Evolutionary conservation across 192 early-diverging fungal species (phyloP).

Genomic region (Diversispora epigaea): DNA sequence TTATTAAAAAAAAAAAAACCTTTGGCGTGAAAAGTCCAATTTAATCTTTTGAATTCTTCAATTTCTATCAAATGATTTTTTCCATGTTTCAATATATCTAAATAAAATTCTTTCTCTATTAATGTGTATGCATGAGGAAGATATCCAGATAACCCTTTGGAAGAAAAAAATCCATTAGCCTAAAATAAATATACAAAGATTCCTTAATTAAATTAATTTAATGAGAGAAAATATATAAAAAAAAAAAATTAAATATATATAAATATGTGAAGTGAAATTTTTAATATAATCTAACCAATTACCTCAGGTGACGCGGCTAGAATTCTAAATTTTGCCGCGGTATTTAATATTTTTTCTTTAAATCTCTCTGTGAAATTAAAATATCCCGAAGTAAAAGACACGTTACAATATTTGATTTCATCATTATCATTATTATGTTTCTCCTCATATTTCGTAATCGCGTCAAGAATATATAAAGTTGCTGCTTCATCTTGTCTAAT

Average conservation of each 20-base stretch:
- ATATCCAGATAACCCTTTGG: slow-evolving; percentile 80
- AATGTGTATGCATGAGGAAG: slow-evolving; percentile 90
- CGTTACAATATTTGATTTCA: slow-evolving; percentile 50
- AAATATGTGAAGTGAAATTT: background rate
- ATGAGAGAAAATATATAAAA: background rate
- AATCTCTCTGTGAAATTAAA: slow-evolving; percentile 84
- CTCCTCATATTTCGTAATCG: slow-evolving; percentile 39
- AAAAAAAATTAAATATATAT: background rate
- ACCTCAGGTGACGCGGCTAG: slow-evolving; percentile 85
- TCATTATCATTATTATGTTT: slow-evolving; percentile 5
- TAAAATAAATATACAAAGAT: slow-evolving; percentile 27
- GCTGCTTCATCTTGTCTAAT: slow-evolving; percentile 76
- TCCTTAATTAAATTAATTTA: too few relatives aligned
- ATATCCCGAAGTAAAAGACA: slow-evolving; percentile 85
- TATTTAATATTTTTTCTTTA: slow-evolving; percentile 60
- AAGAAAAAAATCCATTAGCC: slow-evolving; percentile 92
- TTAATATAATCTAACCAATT: slow-evolving; percentile 2
- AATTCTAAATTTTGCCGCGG: slow-evolving; percentile 64
- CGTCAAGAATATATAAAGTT: slow-evolving; percentile 63
- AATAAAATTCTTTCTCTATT: slow-evolving; percentile 73
- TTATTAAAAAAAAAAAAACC: slow-evolving; percentile 45
- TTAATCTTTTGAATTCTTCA: slow-evolving; percentile 71
- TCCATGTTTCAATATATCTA: slow-evolving; percentile 42
- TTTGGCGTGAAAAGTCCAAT: slow-evolving; percentile 98
- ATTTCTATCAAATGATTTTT: slow-evolving; percentile 60